These are phyloP conservation scores for Plectranthus barbatus DNA, from an alignment of 257 asterid genomes.

Conservation along the genomic window DNA sequence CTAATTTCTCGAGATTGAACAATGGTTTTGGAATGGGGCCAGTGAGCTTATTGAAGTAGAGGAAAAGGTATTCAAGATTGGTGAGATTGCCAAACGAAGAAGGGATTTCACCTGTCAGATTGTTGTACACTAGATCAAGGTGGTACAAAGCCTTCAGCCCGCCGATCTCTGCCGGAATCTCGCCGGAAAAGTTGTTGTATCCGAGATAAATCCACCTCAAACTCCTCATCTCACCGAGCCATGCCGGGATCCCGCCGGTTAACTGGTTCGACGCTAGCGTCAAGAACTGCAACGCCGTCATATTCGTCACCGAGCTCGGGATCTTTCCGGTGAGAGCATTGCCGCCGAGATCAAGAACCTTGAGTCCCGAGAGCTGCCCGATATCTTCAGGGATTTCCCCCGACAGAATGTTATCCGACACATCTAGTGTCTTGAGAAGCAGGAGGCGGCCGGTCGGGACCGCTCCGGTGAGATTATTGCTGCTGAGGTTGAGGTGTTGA, in stretches of 20 bases:
- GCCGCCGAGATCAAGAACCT: slow-evolving; percentile 63
- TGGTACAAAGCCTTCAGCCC: slow-evolving; percentile 38
- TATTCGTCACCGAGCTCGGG: slow-evolving; percentile 43
- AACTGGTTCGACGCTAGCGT: slow-evolving; percentile 77
- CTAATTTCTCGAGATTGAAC: slow-evolving; percentile 39
- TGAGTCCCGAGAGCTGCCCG: slow-evolving; percentile 56
- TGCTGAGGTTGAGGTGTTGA: slow-evolving; percentile 57
- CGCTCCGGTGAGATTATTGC: slow-evolving; percentile 59
- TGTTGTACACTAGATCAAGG: slow-evolving; percentile 72
- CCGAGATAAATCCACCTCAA: slow-evolving; percentile 65
- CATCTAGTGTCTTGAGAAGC: slow-evolving; percentile 46
- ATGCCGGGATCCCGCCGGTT: slow-evolving; percentile 47
- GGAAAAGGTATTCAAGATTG: slow-evolving; percentile 51
- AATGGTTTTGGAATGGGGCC: slow-evolving; percentile 53
- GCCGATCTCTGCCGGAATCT: slow-evolving; percentile 55
- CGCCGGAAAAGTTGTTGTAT: slow-evolving; percentile 73
- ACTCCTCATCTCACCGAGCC: slow-evolving; percentile 40
- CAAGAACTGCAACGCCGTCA: slow-evolving; percentile 46
- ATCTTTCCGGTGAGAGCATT: slow-evolving; percentile 47
- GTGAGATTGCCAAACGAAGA: slow-evolving; percentile 66
- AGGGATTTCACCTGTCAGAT: slow-evolving; percentile 78
- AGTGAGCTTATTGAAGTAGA: slow-evolving; percentile 63
- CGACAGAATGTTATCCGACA: slow-evolving; percentile 63
- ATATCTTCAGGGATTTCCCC: slow-evolving; percentile 51
- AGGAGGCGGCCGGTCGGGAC: slow-evolving; percentile 33